Percentiles rank a stretch among this genome's conserved stretches.
Conservation (phyloP, 768 basidiomycete species). For the Filobasidium floriforme region DNA sequence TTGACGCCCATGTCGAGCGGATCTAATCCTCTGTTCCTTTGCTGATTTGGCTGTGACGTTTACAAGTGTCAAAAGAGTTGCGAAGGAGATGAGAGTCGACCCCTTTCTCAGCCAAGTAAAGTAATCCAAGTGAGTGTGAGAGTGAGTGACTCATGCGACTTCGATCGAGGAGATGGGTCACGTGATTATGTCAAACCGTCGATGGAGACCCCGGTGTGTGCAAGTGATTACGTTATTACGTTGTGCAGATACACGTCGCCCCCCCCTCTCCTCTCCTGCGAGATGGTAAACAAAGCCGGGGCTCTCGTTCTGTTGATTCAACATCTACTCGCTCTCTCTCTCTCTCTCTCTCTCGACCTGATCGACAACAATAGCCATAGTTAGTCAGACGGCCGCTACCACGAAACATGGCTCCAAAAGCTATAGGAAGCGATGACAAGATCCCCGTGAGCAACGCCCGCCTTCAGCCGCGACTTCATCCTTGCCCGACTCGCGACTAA, state of each 20-base stretch:
- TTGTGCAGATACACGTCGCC: slow-evolving; percentile 3
- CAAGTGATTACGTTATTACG: neutral
- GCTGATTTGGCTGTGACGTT: neutral
- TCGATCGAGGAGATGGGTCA: no score
- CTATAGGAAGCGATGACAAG: slow-evolving; percentile 33
- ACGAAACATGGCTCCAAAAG: slow-evolving; percentile 13
- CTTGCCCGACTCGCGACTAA: neutral
- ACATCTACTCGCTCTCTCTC: no score
- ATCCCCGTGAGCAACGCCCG: slow-evolving; percentile 29
- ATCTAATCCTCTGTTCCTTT: neutral
- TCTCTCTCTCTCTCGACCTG: no score
- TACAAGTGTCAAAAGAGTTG: neutral
- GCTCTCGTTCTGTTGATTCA: neutral
- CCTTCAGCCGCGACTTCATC: no score
- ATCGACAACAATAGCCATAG: no score
- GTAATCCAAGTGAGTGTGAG: no score
- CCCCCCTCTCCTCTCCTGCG: neutral
- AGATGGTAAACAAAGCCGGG: slow-evolving; percentile 1
- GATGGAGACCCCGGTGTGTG: no score
- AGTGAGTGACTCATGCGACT: no score
- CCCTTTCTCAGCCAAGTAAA: no score
- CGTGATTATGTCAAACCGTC: no score
- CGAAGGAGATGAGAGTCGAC: no score
- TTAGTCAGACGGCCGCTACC: no score
- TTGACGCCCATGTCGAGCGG: slow-evolving; percentile 71